Base-by-base conservation (phyloP, 2,329 filamentous ascomycete species). In the Ascochyta fabae region DNA sequence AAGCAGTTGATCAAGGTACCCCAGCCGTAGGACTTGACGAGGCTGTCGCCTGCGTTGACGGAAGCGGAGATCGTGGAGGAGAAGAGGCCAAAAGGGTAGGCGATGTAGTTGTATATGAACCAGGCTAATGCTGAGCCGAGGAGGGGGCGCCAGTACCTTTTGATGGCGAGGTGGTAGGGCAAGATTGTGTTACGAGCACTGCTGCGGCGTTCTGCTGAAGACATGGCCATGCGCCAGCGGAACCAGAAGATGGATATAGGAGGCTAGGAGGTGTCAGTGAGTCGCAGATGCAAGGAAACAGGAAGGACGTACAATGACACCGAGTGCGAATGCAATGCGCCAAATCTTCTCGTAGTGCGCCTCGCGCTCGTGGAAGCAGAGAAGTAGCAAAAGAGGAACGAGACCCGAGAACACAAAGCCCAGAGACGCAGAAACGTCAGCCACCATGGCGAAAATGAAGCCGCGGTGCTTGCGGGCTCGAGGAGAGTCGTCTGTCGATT, bases 381-480 rank as follows among this genome's bases (percentile, higher is more conserved):
- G 75, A 1, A 84, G 74, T 3, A 85, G 65, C 0, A 85, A 74
- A 8, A 85, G 67, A 1, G 82, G 80, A 0, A 84, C 78, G 0
- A 83, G 66, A 0, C 79, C 79, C 5, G 76, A 79, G 65, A 78
- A 82, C 4, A 82, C 78, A 58, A 83, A 84, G 0, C 82, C 83
- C 9, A 85, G 67, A 1, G 78, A 79, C 1, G 78, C 74, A 0
- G 83, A 80, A 6, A 85, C 68, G 60, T 84, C 80, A 1, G 79
- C 53, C 77, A 84, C 75, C 75, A 85, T 78, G n/a, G 82, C 82
- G 53, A 86, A 84, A 65, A 85, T 80, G 68, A 84, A 83, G 3
- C 84, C 83, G 34, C 82, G 75, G 33, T 75, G 75, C 55, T 80
- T 81, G 34, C 81, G 77, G 46, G 78, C 75, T 13, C 68, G 62